A percentile compares a stretch with the other conserved stretches of the same genome.
Evolutionary conservation across 208 protist species (phyloP).

Genomic region (Trypanosoma cruzi): DNA sequence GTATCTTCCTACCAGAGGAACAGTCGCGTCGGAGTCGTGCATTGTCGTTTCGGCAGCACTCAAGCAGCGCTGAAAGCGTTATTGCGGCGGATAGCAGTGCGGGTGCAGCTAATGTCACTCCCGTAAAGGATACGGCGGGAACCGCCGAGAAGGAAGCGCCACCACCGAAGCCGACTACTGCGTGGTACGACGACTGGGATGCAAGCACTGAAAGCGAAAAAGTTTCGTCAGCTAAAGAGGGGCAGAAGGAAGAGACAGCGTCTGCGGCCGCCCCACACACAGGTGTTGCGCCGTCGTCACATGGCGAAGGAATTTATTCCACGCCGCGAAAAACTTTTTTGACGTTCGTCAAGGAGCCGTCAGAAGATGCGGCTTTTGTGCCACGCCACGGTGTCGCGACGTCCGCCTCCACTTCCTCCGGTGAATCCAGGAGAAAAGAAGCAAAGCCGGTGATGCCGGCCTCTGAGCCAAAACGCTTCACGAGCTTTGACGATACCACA

Average conservation of each 20-base stretch:
- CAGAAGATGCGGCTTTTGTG: neutral
- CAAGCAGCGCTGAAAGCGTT: neutral
- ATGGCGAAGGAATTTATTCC: neutral
- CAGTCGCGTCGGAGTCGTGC: neutral
- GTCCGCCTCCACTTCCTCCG: neutral
- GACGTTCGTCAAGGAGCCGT: neutral
- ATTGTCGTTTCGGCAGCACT: neutral
- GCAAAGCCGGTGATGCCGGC: too few relatives aligned
- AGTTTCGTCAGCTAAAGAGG: neutral
- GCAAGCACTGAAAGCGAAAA: conserved; percentile 15
- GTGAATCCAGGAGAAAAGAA: neutral
- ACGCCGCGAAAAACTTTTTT: conserved; percentile 10
- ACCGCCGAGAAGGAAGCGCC: conserved; percentile 1
- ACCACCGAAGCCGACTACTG: neutral
- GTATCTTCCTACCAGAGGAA: neutral
- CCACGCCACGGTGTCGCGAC: conserved; percentile 18
- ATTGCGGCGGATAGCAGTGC: neutral
- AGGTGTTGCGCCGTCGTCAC: neutral
- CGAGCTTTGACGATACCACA: conserved; percentile 33
- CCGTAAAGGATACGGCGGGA: neutral
- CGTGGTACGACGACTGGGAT: conserved; percentile 31
- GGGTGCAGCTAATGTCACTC: neutral
- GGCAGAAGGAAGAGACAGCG: neutral
- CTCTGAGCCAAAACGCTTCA: conserved; percentile 32
- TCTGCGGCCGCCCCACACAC: neutral